Base-by-base conservation (phyloP, 192 early-diverging fungal species). In the Martensiomyces pterosporus region DNA sequence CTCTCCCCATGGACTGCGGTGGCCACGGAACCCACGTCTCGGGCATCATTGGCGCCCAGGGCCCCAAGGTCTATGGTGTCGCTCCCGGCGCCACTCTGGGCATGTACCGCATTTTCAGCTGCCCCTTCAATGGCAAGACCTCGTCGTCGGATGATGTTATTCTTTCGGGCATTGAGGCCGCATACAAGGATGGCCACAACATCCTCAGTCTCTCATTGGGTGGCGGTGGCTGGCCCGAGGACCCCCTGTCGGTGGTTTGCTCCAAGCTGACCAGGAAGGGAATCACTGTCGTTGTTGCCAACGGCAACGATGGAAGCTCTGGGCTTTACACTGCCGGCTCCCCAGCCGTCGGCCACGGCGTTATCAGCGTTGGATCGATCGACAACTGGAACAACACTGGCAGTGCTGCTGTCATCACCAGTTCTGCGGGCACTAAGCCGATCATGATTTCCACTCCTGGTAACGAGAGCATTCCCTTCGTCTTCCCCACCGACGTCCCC, bases 11-110 rank as follows among this genome's bases (percentile, higher is more conserved):
- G 55, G 67, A 70, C 24, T 84, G 86, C 49, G 54, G 52, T 34
- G 84, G 86, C 22, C 86, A 86, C 56, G 85, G 83, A 16, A 85
- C 83, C 3, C 83, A 84, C 33, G 80, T 88, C 1, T 52, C 84
- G 4, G 83, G 83, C 21, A 82, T 84, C 21, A 68, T 84, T 34
- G 76, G 60, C 29, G 82, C 39, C 6, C 53, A 52, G 4, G 60
- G 63, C 1, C 42, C 35, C 3, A 42, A 16, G 5, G 80, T 82
- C n/a, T 63, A 69, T 1, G 86, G 86, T 19, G 81, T 88, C 16
- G 83, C 82, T 0, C 86, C 82, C n/a, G 60, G 63, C 10, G 83
- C 78, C 6, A 85, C 78, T 2, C 63, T 82, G 36, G 85, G 85
- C 23, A 81, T 80, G 51, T 85, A 85, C 57, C 61, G 81, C 10